Conservation (phyloP, 1,139 yeast species). For the Entelexis sorbosivorans region DNA sequence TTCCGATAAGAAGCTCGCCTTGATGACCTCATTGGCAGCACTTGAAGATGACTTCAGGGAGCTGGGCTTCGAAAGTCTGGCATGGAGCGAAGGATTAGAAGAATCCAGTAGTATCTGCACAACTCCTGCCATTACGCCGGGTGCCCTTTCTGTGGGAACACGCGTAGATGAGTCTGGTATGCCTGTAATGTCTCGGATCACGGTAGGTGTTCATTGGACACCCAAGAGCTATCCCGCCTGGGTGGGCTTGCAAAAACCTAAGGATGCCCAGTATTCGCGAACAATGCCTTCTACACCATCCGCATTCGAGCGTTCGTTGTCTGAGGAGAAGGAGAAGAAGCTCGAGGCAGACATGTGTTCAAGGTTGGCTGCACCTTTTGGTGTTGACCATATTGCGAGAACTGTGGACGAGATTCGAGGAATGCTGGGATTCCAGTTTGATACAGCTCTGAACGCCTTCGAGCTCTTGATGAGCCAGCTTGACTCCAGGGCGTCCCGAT, state of each 20-base stretch:
- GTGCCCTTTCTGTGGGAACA: slow-evolving; percentile 5
- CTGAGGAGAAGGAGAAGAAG: not conserved
- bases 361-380: slow-evolving; percentile 29
- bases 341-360: not conserved
- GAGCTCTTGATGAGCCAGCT: slow-evolving; percentile 65
- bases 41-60: not conserved
- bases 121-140: slow-evolving; percentile 20
- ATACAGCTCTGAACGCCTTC: slow-evolving; percentile 63
- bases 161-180: slow-evolving; percentile 5
- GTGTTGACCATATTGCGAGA: slow-evolving; percentile 46
- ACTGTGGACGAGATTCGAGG: slow-evolving; percentile 51
- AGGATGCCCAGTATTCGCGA: not conserved
- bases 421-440: slow-evolving; percentile 66
- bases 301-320: not conserved
- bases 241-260: slow-evolving; percentile 27
- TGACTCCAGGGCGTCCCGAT: slow-evolving; percentile 65
- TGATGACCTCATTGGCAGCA: not conserved
- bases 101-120: not conserved
- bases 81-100: not conserved
- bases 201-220: slow-evolving; percentile 30
- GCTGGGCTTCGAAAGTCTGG: not conserved
- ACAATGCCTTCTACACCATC: slow-evolving; percentile 6
- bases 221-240: slow-evolving; percentile 53
- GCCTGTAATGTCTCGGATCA: slow-evolving; percentile 10
- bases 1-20: not conserved